These are phyloP conservation scores for Thraustochytrium striatum DNA, from an alignment of 352 stramenopile genomes.

Conservation along the genomic window DNA sequence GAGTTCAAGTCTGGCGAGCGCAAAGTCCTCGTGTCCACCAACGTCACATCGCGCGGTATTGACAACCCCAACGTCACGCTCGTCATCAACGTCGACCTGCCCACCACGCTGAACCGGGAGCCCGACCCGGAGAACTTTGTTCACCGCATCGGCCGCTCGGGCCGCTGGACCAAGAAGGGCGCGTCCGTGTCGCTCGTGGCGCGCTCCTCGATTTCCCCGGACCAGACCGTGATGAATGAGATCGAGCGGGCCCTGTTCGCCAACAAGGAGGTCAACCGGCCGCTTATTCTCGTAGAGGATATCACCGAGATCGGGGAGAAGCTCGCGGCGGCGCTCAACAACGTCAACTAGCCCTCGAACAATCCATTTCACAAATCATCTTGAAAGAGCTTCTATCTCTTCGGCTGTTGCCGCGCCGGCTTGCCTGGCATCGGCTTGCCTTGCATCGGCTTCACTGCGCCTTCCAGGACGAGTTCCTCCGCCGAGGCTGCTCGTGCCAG, in stretches of 20 bases:
- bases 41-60: slow-evolving; percentile 72
- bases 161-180: slow-evolving; percentile 79
- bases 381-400: no score
- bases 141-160: slow-evolving; percentile 79
- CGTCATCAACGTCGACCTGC: slow-evolving; percentile 81
- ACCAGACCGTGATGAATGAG: slow-evolving; percentile 41
- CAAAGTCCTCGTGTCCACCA: slow-evolving; percentile 79
- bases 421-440: no score
- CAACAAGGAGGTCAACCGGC: slow-evolving; percentile 36
- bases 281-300: slow-evolving; percentile 41
- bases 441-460: no score
- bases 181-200: slow-evolving; percentile 63
- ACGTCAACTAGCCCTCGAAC: not conserved
- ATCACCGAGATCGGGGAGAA: not conserved
- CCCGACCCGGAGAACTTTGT: slow-evolving; percentile 78
- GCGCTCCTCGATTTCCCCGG: slow-evolving; percentile 7
- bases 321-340: not conserved
- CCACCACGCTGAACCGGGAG: slow-evolving; percentile 67
- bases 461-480: no score
- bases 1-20: slow-evolving; percentile 76
- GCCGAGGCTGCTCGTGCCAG: no score
- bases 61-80: slow-evolving; percentile 77
- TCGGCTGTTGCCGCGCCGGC: no score
- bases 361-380: no score
- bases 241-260: slow-evolving; percentile 43